Percentiles rank a stretch among this genome's conserved stretches.
Evolutionary conservation across 208 protist genomes (phyloP).

Genomic region (Leishmania aethiopica): DNA sequence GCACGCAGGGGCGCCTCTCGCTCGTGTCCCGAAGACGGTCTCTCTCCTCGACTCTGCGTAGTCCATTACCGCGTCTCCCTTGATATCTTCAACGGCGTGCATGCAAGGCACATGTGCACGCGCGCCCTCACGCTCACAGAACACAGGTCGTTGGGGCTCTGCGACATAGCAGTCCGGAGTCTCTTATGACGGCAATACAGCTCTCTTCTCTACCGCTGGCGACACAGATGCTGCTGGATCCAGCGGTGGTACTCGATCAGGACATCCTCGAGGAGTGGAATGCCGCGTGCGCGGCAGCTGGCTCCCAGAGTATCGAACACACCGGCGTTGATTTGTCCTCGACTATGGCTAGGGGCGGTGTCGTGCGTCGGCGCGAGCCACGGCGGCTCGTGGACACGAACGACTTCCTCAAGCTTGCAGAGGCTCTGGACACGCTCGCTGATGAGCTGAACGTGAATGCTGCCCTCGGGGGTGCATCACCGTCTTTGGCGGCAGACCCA

Average conservation of each 20-base stretch:
- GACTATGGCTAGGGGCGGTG: not conserved
- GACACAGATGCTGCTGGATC: conserved; percentile 26
- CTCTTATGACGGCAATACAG: conserved; percentile 1
- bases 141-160: not conserved
- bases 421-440: conserved; percentile 48
- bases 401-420: conserved; percentile 59
- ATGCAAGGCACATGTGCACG: not conserved
- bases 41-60: not conserved
- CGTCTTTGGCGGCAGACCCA: not conserved
- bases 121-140: not conserved
- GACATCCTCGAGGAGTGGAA: conserved; percentile 4
- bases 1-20: not conserved
- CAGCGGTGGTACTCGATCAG: not conserved
- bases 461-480: not conserved
- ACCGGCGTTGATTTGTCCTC: not conserved
- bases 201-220: conserved; percentile 15
- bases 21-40: not conserved
- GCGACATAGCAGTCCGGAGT: not conserved
- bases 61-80: not conserved
- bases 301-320: not conserved
- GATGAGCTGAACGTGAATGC: conserved; percentile 19
- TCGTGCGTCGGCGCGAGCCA: not conserved
- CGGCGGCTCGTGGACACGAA: conserved; percentile 32
- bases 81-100: not conserved
- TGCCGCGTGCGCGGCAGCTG: conserved; percentile 4